Evolutionary conservation across 1,139 yeast genomes (phyloP).

Genomic region (Kurtzmaniella natalensis): DNA sequence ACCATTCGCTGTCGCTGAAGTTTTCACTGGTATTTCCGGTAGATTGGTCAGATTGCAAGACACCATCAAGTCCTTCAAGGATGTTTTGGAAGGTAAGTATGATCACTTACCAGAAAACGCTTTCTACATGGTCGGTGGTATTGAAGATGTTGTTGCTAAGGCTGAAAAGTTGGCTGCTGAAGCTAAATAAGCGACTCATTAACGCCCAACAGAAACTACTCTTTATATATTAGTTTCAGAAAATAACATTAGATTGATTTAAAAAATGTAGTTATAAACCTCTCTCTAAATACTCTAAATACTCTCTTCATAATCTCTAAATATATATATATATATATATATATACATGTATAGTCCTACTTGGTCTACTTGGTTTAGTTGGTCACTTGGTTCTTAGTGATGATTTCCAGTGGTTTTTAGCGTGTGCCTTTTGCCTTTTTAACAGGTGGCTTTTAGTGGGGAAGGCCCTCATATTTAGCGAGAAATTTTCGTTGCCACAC

Average conservation of each 20-base stretch:
- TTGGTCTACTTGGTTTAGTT: too few relatives aligned
- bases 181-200: constrained; percentile 50
- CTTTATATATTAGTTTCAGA: constrained; percentile 1
- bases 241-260: constrained; percentile 3
- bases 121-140: constrained; percentile 99
- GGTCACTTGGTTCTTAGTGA: too few relatives aligned
- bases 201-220: constrained; percentile 2
- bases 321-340: too few relatives aligned
- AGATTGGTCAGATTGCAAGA: constrained; percentile 95
- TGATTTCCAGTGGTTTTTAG: too few relatives aligned
- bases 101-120: constrained; percentile 99
- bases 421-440: too few relatives aligned
- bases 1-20: constrained; percentile 99
- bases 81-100: constrained; percentile 96
- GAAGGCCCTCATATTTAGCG: too few relatives aligned
- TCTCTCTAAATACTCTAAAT: too few relatives aligned
- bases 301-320: too few relatives aligned
- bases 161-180: constrained; percentile 98
- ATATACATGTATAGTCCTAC: too few relatives aligned
- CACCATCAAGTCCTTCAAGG: constrained; percentile 92
- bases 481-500: too few relatives aligned
- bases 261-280: too few relatives aligned
- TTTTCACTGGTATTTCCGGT: constrained; percentile 99
- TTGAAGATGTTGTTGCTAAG: constrained; percentile 96
- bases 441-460: too few relatives aligned